Evolutionary conservation across 768 basidiomycete genomes (phyloP), one percentile per base, ranked within the genome.

Genomic region (Termitomyces sp.): DNA sequence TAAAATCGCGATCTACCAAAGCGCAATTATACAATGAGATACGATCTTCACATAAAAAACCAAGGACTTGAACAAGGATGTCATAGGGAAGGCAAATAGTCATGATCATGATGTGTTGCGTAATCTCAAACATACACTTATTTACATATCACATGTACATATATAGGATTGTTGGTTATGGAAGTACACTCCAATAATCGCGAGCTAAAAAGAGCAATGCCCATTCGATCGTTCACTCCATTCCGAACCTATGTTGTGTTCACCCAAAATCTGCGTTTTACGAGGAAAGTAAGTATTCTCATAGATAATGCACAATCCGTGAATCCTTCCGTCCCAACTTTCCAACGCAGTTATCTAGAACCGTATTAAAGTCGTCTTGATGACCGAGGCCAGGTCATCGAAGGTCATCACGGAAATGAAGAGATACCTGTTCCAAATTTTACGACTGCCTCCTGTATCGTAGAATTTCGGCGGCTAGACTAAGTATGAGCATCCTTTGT

Each of bases 1-100:
- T 75, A 65, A 82, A 79, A n/a, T 73, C 71, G 54, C 68, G 69
- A 61, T 75, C 78, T 16, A 81, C 80, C 14, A 82, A 65, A 37
- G 79, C 67, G 61, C 76, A 82, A 9, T 59, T 61, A 55, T 61
- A 74, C 20, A 86, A 71, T 0, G 72, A 57, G 20, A 51, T 47
- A 55, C 69, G 72, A 59, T 81, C 73, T 10, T 74, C 63, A 36
- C 46, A 55, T 32, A 78, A 65, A 39, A 63, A 39, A 22, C 67
- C 69, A 7, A 81, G 41, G 31, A 78, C 62, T 41, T 65, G 62
- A 13, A 70, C 37, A 22, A 78, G 69, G 50, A 78, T 56, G 57
- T 79, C 76, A 61, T 72, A 69, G 7, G 66, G 64, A 22, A 73
- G 64, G 20, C 52, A 31, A 29, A 16, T 27, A 14, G 58, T 39